Base-by-base conservation (phyloP, 1,139 yeast genomes). In the Kurtzmaniella quercitrusa region DNA sequence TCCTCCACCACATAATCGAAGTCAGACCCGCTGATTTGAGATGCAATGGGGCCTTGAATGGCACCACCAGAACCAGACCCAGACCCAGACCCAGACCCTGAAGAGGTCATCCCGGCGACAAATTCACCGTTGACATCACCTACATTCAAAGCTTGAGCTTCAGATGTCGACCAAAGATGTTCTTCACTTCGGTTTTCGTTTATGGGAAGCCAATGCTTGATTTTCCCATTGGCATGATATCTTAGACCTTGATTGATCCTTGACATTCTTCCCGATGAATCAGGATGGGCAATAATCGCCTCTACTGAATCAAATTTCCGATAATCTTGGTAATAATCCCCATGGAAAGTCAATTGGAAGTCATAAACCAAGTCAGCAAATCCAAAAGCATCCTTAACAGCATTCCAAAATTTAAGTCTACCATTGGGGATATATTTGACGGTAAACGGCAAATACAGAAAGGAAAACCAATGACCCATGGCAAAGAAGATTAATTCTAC, bases 401-500 rank as follows among this genome's bases (percentile, higher is more conserved):
- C 95, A 51, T 77, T 73, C 42, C 54, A 57, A 19, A 82, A 73
- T 25, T 77, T 68, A 42, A 89, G 57, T 43, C 95, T 68, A 0
- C 88, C 93, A 50, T 83, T 79, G 1, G 93, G 91, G 46, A 85
- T 66, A 7, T 65, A 65, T 5, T 76, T 61, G 2, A 79, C 68
- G 2, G 85, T 77, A 59, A 85, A 93, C 36, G 90, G 95, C 6
- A 68, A 67, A 63, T 85, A 86, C 7, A 89, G 80, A 60, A 93
- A 93, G 0, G 98, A 91, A 39, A 74, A 61, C 85, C 93, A 84
- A 65, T 93, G 98, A 11, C 95, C 86, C 29, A 85, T 64, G 0
- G 98, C 90, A 68, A 93, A 93, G 3, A 82, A 87, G 16, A 91
- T 73, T 70, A 93, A 75, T 57, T 94, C 98, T 29, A 87, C 67